Conservation (phyloP, 2,329 filamentous ascomycete genomes). For the Aspergillus candidus region DNA sequence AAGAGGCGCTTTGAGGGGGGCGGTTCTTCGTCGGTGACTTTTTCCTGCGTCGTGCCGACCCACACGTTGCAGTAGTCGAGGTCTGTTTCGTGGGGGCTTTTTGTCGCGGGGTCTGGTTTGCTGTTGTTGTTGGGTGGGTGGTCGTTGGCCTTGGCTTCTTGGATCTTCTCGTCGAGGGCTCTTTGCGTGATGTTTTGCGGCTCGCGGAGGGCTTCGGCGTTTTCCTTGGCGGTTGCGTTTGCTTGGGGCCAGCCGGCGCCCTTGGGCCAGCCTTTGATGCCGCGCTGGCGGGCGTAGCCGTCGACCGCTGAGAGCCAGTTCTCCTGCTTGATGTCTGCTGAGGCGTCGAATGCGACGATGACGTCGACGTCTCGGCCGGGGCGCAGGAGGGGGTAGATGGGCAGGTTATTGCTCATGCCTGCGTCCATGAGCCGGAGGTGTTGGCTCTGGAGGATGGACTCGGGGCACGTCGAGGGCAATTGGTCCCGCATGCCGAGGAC, state of each 20-base stretch:
- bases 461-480: slow-evolving; percentile 70
- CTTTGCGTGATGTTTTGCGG: slow-evolving; percentile 57
- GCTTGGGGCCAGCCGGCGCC: slow-evolving; percentile 85
- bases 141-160: slow-evolving; percentile 47
- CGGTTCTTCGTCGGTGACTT: slow-evolving; percentile 50
- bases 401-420: slow-evolving; percentile 97
- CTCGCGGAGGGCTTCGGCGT: slow-evolving; percentile 59
- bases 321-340: slow-evolving; percentile 84
- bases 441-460: slow-evolving; percentile 62
- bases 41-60: slow-evolving; percentile 79
- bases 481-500: slow-evolving; percentile 71
- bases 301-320: slow-evolving; percentile 94
- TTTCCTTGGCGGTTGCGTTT: slow-evolving; percentile 53
- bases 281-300: slow-evolving; percentile 83
- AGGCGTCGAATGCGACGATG: slow-evolving; percentile 88
- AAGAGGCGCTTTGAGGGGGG: slow-evolving; percentile 47
- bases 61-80: slow-evolving; percentile 91
- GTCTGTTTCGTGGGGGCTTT: slow-evolving; percentile 45
- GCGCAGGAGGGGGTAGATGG: slow-evolving; percentile 87
- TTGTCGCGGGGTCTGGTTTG: slow-evolving; percentile 35
- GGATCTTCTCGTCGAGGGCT: slow-evolving; percentile 59
- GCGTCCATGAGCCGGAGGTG: slow-evolving; percentile 90
- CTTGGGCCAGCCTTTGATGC: slow-evolving; percentile 89
- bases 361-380: slow-evolving; percentile 85
- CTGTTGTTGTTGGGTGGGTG: slow-evolving; percentile 23